Evolutionary conservation across 495 filamentous ascomycete species (phyloP).

Genomic region (Elasticomyces elasticus): DNA sequence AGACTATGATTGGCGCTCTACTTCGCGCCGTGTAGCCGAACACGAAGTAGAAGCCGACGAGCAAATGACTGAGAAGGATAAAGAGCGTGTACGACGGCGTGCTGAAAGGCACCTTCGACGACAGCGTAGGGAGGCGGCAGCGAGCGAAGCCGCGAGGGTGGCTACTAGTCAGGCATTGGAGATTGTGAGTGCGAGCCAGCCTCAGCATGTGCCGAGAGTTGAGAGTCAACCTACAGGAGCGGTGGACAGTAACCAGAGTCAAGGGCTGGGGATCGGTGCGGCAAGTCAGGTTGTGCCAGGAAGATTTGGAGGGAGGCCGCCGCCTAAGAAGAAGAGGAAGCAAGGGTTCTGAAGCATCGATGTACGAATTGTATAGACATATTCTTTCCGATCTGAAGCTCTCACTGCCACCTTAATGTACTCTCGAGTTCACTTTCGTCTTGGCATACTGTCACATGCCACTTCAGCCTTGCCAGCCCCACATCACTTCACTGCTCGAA

Average conservation of each 20-base stretch:
- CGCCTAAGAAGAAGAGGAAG: constrained; percentile 28
- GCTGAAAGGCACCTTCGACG: constrained; percentile 10
- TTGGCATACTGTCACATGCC: no score
- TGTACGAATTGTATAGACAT: background rate
- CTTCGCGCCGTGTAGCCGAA: constrained; percentile 3
- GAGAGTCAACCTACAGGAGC: constrained; percentile 8
- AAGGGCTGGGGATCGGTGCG: background rate
- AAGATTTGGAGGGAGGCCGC: constrained; percentile 26
- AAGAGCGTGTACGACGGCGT: constrained; percentile 1
- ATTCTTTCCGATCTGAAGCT: background rate
- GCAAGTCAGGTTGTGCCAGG: constrained; percentile 31
- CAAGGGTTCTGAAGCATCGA: constrained; percentile 25
- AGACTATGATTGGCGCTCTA: constrained; percentile 18
- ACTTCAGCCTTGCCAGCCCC: background rate
- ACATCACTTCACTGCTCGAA: background rate
- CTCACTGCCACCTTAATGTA: background rate
- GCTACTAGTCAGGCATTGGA: constrained; percentile 12
- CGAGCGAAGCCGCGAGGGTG: constrained; percentile 6
- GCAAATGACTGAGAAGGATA: constrained; percentile 17
- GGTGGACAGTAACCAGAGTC: constrained; percentile 1
- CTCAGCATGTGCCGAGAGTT: background rate
- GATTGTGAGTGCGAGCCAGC: constrained; percentile 15
- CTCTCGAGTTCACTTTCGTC: no score
- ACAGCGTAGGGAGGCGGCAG: constrained; percentile 16
- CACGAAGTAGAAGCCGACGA: constrained; percentile 8